phyloP scores from a whole-genome alignment of 2,329 filamentous ascomycete genomes.

The Ascocoryne sarcoides region DNA sequence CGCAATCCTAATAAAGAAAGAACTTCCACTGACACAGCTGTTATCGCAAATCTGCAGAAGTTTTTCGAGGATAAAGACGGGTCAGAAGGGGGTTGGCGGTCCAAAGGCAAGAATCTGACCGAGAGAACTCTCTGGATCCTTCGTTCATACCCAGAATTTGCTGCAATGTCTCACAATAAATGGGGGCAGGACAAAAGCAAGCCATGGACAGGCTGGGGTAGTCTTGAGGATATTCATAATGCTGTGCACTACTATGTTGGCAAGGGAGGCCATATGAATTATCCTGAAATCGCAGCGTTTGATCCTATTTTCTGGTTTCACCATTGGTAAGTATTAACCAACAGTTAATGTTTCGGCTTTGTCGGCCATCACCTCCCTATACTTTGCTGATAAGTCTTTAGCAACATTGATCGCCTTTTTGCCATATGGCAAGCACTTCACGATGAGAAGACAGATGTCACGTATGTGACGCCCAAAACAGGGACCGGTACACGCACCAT shows the following conservation, averaged over 20 bases:
- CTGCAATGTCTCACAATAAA: not conserved
- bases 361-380: not conserved
- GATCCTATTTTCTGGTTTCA: not conserved
- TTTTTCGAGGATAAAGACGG: too few relatives aligned
- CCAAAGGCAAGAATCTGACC: not conserved
- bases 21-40: too few relatives aligned
- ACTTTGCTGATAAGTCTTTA: not conserved
- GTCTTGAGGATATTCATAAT: slow-evolving; percentile 1
- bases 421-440: not conserved
- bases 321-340: not conserved
- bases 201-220: not conserved
- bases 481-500: not conserved
- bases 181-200: too few relatives aligned
- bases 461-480: not conserved
- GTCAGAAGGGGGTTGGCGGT: too few relatives aligned
- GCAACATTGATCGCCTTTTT: slow-evolving; percentile 1
- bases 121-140: not conserved
- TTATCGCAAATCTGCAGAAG: too few relatives aligned
- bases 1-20: too few relatives aligned
- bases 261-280: not conserved
- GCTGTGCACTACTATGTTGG: not conserved
- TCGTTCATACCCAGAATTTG: not conserved
- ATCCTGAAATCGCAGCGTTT: not conserved
- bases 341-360: not conserved
- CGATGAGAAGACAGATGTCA: not conserved